phyloP scores from a whole-genome alignment of 1,284 basidiomycete genomes.

The Ustilago nuda region DNA sequence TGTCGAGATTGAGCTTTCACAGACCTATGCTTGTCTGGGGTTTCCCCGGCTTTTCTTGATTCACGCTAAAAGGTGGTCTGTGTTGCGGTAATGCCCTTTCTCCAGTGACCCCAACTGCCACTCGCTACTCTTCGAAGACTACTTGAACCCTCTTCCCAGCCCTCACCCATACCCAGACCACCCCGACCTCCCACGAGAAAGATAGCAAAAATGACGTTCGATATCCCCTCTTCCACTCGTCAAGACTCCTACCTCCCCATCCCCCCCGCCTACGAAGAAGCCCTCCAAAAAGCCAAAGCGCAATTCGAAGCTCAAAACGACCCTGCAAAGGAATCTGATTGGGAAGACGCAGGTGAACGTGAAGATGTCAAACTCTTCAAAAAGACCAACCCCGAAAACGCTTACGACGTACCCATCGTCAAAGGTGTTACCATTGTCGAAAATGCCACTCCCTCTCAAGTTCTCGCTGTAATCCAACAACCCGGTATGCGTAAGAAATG shows the following conservation, averaged over 20 bases:
- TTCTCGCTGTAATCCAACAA: constrained; percentile 58
- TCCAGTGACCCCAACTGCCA: background rate
- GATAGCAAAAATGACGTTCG: constrained; percentile 53
- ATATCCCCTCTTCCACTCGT: constrained; percentile 42
- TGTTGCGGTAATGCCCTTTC: background rate
- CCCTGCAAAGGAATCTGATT: constrained; percentile 47
- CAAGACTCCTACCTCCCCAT: constrained; percentile 41
- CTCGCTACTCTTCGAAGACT: background rate
- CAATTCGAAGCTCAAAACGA: constrained; percentile 45
- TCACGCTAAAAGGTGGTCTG: constrained; percentile 3
- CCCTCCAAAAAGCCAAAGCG: constrained; percentile 53
- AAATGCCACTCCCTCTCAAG: constrained; percentile 58
- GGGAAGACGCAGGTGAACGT: constrained; percentile 58
- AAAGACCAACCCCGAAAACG: constrained; percentile 57
- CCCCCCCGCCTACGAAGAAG: constrained; percentile 49
- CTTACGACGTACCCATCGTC: constrained; percentile 57
- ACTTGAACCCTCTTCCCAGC: background rate
- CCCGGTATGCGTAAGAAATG: constrained; percentile 65
- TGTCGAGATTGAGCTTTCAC: background rate
- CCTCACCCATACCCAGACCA: background rate
- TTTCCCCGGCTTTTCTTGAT: constrained; percentile 14
- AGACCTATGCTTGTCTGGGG: background rate
- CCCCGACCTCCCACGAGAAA: background rate
- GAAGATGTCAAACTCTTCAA: constrained; percentile 61
- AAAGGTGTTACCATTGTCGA: constrained; percentile 59